Conservation (phyloP, 2,329 filamentous ascomycete genomes). For the Cyclaneusma minus region DNA sequence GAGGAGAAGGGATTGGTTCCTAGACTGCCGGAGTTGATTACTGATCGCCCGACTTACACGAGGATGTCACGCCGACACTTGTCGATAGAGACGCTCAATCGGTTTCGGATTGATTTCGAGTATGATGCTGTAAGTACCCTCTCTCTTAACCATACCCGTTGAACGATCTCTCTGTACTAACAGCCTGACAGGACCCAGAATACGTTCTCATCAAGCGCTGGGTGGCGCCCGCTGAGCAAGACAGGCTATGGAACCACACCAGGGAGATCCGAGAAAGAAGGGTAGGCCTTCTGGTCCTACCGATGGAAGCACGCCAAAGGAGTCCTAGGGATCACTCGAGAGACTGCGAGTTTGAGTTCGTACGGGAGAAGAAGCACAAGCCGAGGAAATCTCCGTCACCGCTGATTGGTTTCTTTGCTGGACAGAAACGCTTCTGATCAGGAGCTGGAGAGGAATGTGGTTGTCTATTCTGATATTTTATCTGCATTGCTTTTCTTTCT, state of each 20-base stretch:
- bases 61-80: constrained; percentile 46
- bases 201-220: constrained; percentile 60
- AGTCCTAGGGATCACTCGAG: constrained; percentile 9
- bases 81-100: constrained; percentile 43
- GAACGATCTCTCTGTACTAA: no score
- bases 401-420: constrained; percentile 16
- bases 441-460: not conserved
- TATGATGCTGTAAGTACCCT: constrained; percentile 39
- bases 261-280: constrained; percentile 27
- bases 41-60: constrained; percentile 41
- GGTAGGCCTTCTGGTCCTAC: constrained; percentile 7
- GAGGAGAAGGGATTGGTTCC: no score
- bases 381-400: constrained; percentile 15
- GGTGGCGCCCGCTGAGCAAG: constrained; percentile 56
- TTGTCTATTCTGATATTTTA: constrained; percentile 1
- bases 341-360: constrained; percentile 14
- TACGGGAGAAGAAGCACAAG: constrained; percentile 16
- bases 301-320: constrained; percentile 9
- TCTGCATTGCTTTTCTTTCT: not conserved
- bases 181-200: constrained; percentile 46
- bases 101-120: constrained; percentile 40
- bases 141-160: not conserved
- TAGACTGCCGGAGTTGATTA: no score
- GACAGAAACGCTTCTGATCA: constrained; percentile 11
- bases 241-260: constrained; percentile 59